Conservation (phyloP, 1,284 basidiomycete genomes). For the Melampsora larici-populina region DNA sequence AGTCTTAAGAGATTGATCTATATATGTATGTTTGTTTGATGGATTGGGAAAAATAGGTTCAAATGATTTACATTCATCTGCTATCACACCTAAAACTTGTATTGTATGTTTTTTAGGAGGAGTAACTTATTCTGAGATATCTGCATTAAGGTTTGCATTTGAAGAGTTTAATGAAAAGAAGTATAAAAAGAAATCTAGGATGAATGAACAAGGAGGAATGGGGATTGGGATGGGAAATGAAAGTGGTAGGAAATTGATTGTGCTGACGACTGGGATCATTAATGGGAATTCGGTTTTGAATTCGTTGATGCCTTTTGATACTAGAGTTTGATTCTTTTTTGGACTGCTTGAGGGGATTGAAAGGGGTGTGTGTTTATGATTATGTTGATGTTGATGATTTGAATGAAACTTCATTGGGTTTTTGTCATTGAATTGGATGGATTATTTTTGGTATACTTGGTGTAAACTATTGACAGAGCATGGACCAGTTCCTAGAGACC, state of each 20-base stretch:
- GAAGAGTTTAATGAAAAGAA: conserved; percentile 58
- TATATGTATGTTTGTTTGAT: too few relatives aligned
- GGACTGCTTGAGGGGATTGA: background rate
- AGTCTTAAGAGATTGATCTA: too few relatives aligned
- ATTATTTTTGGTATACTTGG: too few relatives aligned
- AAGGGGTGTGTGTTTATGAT: background rate
- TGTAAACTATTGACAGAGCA: too few relatives aligned
- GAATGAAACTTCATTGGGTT: too few relatives aligned
- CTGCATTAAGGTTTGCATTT: conserved; percentile 71
- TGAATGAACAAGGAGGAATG: too few relatives aligned
- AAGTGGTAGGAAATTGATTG: conserved; percentile 45
- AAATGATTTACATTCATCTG: conserved; percentile 46
- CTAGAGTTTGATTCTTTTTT: conserved; percentile 15
- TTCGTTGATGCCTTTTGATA: conserved; percentile 42
- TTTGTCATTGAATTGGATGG: too few relatives aligned
- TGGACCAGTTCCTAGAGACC: too few relatives aligned
- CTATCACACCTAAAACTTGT: conserved; percentile 61
- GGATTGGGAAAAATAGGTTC: too few relatives aligned
- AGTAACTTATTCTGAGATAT: conserved; percentile 94
- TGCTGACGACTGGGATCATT: conserved; percentile 47
- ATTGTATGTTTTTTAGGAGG: conserved; percentile 98
- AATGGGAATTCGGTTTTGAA: conserved; percentile 46
- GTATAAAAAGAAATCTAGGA: conserved; percentile 55
- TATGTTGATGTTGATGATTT: too few relatives aligned
- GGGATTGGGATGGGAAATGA: background rate